These are phyloP conservation scores for Xylaria digitata DNA, from an alignment of 2,329 filamentous ascomycete genomes.

Conservation along the genomic window DNA sequence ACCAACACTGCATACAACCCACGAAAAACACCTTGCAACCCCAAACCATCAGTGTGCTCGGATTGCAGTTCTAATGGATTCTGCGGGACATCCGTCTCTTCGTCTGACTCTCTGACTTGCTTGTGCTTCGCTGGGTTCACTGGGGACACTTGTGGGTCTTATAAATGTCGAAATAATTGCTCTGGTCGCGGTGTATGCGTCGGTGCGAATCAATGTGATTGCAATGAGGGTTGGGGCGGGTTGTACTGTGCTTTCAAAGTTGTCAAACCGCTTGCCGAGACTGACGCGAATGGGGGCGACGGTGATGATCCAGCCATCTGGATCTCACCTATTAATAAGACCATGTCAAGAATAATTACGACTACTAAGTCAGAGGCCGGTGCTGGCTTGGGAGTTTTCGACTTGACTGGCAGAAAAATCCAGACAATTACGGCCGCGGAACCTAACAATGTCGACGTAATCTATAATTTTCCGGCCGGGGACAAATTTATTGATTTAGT, in stretches of 20 bases:
- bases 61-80: slow-evolving; percentile 55
- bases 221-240: slow-evolving; percentile 57
- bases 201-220: slow-evolving; percentile 56
- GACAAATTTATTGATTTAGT: slow-evolving; percentile 59
- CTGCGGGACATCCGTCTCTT: slow-evolving; percentile 42
- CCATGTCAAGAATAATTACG: slow-evolving; percentile 61
- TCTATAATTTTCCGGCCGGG: slow-evolving; percentile 60
- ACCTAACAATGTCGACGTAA: slow-evolving; percentile 66
- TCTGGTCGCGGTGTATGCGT: slow-evolving; percentile 56
- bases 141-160: slow-evolving; percentile 51
- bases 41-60: slow-evolving; percentile 49
- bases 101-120: slow-evolving; percentile 44
- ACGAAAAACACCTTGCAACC: slow-evolving; percentile 41
- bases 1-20: slow-evolving; percentile 56
- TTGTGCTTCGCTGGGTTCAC: slow-evolving; percentile 59
- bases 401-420: slow-evolving; percentile 60
- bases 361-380: slow-evolving; percentile 63
- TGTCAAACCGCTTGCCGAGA: slow-evolving; percentile 56
- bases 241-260: slow-evolving; percentile 59
- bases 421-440: slow-evolving; percentile 59
- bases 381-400: slow-evolving; percentile 62
- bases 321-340: slow-evolving; percentile 56
- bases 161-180: slow-evolving; percentile 56
- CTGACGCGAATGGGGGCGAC: slow-evolving; percentile 57
- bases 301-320: slow-evolving; percentile 62